phyloP scores from a whole-genome alignment of 345 rosid species.

The Gossypium stocksii region DNA sequence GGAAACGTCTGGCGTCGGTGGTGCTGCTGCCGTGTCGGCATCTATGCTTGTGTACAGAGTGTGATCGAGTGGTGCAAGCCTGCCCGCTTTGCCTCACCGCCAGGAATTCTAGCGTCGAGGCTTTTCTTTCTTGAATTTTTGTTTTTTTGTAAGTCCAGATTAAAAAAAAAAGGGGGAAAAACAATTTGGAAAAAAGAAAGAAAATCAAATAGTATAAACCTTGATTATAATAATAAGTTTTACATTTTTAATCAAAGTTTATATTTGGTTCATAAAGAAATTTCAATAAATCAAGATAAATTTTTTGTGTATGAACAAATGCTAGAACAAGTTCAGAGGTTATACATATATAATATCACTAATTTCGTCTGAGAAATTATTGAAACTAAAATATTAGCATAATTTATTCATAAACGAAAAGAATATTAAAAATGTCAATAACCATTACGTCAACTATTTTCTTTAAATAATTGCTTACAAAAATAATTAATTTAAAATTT shows the following conservation, averaged over 20 bases:
- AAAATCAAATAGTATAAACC: background rate
- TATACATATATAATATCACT: too few species aligned
- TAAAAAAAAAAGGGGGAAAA: background rate
- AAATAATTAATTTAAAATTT: too few species aligned
- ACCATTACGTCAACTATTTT: too few species aligned
- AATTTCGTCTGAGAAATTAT: too few species aligned
- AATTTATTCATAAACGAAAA: too few species aligned
- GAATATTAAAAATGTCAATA: too few species aligned
- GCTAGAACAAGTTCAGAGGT: too few species aligned
- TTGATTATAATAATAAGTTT: constrained; percentile 7
- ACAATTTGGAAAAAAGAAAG: background rate
- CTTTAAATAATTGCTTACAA: too few species aligned
- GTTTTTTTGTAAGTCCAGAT: too few species aligned
- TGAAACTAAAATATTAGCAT: too few species aligned
- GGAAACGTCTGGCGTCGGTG: constrained; percentile 58
- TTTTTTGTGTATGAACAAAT: too few species aligned
- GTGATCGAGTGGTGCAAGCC: constrained; percentile 52
- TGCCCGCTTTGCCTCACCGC: constrained; percentile 75
- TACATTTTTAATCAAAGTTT: constrained; percentile 10
- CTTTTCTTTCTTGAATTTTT: constrained; percentile 42
- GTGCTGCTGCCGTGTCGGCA: constrained; percentile 91
- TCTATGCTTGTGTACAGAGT: constrained; percentile 63
- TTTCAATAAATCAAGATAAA: too few species aligned
- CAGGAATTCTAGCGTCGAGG: constrained; percentile 72
- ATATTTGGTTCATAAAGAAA: background rate